Evolutionary conservation across 345 rosid genomes (phyloP).

Genomic region (Boechera retrofracta): DNA sequence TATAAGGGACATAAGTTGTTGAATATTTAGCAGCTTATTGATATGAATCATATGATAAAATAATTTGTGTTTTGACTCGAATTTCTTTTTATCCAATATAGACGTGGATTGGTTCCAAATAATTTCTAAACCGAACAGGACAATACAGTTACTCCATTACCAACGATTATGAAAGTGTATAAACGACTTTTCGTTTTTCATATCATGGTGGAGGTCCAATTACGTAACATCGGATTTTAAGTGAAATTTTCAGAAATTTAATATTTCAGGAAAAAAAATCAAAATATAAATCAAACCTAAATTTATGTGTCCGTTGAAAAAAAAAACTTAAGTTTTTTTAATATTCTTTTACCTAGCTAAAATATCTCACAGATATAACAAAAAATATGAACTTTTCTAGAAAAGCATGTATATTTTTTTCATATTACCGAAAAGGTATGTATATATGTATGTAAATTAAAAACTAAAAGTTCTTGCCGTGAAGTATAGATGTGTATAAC

Average conservation of each 20-base stretch:
- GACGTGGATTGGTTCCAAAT: neutral
- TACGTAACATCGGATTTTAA: neutral
- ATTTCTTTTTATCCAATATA: neutral
- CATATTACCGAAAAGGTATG: neutral
- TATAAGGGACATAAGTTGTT: neutral
- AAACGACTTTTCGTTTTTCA: neutral
- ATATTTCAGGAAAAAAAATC: neutral
- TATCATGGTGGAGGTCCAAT: neutral
- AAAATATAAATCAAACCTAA: neutral
- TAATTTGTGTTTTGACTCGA: neutral
- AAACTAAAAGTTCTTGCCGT: too few relatives aligned
- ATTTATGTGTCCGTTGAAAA: neutral
- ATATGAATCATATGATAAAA: neutral
- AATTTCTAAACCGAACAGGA: neutral
- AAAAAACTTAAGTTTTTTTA: neutral
- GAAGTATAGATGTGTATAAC: too few relatives aligned
- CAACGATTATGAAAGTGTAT: constrained; percentile 4
- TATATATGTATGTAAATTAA: too few relatives aligned
- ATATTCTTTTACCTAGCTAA: neutral
- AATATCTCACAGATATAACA: too few relatives aligned
- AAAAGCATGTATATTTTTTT: neutral
- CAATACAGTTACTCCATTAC: neutral
- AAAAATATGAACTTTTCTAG: neutral
- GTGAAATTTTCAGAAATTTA: neutral
- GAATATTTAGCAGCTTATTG: neutral